Evolutionary conservation across 1,139 yeast species (phyloP), one percentile per base, ranked within the genome.

Genomic region (Yamadazyma aaseri): DNA sequence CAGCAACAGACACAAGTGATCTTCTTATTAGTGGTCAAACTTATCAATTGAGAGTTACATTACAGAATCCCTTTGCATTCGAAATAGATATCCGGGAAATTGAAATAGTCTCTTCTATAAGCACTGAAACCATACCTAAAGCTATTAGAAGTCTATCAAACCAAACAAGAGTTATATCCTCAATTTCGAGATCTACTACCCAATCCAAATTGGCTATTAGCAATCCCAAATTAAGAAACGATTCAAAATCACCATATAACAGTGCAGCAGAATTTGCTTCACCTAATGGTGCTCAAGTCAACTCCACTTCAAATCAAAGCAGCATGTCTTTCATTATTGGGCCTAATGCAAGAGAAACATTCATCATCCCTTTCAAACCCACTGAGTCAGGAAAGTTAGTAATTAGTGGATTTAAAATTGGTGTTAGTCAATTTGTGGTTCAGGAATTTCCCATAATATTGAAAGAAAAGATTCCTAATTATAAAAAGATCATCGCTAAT

Each of bases 51-150:
- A 57, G 65, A 13, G 63, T 86, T 1, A 64, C 70, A 2, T 50
- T 92, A 7, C 92, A 85, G 49, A 92, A 92, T 51, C 96, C 96
- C 2, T 87, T 79, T 58, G 75, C 78, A 8, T 87, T 86, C 55
- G 87, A 82, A 32, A 59, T 90, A 8, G 82, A 79, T 29, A 62
- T 92, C 3, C 64, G 65, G 21, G 78, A 77, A 31, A 54, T 86
- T 2, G 55, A 60, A 26, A 58, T 81, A 3, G 63, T 62, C 0
- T 55, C 74, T 5, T 63, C 56, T 13, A 59, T 53, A 1, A 50
- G 38, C 4, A 55, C 65, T 2, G 60, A 63, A 32, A 65, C 71
- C 2, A 33, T 64, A 5, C 47, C 43, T 22, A 16, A 29, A 9
- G 46, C 41, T 3, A 30, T 39, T 4, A 32, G 39, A 23, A 22